These are phyloP conservation scores for Stipa capillata DNA, from an alignment of 176 grass and related monocot species.

Conservation along the genomic window DNA sequence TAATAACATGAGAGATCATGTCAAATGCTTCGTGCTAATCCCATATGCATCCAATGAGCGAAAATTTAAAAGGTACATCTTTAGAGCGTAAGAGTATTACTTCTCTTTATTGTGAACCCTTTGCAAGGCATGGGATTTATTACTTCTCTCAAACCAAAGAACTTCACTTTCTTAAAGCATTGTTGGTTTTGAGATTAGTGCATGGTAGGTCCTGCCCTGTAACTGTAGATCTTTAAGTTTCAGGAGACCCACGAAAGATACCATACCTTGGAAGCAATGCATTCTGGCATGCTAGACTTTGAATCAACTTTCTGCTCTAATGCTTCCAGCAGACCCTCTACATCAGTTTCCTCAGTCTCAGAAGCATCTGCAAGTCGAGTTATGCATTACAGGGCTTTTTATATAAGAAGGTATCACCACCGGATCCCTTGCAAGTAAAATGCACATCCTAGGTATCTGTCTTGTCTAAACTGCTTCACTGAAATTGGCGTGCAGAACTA, in stretches of 20 bases:
- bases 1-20: not conserved
- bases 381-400: not conserved
- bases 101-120: no score
- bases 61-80: not conserved
- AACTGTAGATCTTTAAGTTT: not conserved
- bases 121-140: no score
- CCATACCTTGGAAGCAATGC: slow-evolving; percentile 72
- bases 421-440: not conserved
- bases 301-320: slow-evolving; percentile 41
- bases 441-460: not conserved
- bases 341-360: slow-evolving; percentile 51
- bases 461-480: not conserved
- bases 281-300: slow-evolving; percentile 40
- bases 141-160: not conserved
- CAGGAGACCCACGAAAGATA: not conserved
- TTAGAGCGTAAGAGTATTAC: not conserved
- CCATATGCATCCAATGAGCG: not conserved
- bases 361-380: slow-evolving; percentile 59
- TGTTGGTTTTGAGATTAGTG: not conserved
- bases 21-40: not conserved
- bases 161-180: not conserved
- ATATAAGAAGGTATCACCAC: not conserved
- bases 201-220: not conserved
- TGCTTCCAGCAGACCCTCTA: slow-evolving; percentile 60
- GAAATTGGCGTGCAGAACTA: not conserved